phyloP scores from a whole-genome alignment of 305 asterid genomes.

The Rubia peregrina region DNA sequence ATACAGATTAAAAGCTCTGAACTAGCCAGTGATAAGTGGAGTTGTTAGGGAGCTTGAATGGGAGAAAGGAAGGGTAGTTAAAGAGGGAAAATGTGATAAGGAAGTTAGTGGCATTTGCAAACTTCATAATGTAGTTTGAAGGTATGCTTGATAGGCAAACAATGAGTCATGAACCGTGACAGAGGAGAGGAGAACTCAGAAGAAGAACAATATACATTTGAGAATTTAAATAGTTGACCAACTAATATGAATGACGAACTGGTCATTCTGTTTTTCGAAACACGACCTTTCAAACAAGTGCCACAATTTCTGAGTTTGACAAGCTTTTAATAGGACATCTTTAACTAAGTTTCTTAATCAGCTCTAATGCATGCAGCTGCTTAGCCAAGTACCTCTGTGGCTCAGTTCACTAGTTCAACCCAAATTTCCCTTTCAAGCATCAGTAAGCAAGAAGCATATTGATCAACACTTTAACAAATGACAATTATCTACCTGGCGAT shows the following conservation, averaged over 20 bases:
- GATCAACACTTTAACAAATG: slow-evolving; percentile 4
- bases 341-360: not conserved
- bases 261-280: not conserved
- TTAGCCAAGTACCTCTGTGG: not conserved
- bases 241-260: not conserved
- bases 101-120: too few species aligned
- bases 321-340: not conserved
- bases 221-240: not conserved
- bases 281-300: not conserved
- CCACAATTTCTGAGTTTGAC: not conserved
- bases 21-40: too few species aligned
- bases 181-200: not conserved
- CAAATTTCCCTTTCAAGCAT: not conserved
- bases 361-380: not conserved
- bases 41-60: too few species aligned
- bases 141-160: too few species aligned
- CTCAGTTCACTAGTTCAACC: not conserved
- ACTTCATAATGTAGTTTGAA: too few species aligned
- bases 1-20: too few species aligned
- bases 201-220: not conserved
- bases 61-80: too few species aligned
- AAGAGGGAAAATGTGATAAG: too few species aligned
- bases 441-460: not conserved
- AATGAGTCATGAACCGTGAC: too few species aligned
- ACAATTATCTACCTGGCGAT: slow-evolving; percentile 36